A percentile compares a stretch with the other conserved stretches of the same genome.
Evolutionary conservation across 2,329 filamentous ascomycete genomes (phyloP).

Genomic region (Cladophialophora carrionii): DNA sequence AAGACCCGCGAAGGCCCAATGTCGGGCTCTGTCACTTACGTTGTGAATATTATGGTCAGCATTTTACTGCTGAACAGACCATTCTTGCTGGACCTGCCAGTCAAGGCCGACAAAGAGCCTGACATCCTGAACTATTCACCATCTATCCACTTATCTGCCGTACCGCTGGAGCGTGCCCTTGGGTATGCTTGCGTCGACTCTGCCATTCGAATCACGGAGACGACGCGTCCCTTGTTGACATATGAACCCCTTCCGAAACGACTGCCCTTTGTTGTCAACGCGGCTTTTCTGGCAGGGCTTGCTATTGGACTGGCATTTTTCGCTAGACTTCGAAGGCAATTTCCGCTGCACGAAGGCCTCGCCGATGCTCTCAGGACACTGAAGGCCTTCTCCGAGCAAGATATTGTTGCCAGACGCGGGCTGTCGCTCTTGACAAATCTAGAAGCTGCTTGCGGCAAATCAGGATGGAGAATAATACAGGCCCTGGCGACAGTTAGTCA

Average conservation of each 20-base stretch:
- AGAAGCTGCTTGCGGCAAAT: background rate
- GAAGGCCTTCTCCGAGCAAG: background rate
- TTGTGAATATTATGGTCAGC: slow-evolving; percentile 47
- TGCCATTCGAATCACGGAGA: slow-evolving; percentile 45
- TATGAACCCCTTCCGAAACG: slow-evolving; percentile 47
- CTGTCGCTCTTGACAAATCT: background rate
- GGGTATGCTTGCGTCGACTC: slow-evolving; percentile 49
- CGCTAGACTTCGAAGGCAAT: slow-evolving; percentile 29
- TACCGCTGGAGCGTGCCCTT: slow-evolving; percentile 11
- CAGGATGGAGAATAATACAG: background rate
- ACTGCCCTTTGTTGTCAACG: slow-evolving; percentile 53
- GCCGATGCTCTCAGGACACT: background rate
- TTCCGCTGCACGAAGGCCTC: background rate
- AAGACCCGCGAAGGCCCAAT: slow-evolving; percentile 33
- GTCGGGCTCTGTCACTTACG: slow-evolving; percentile 44
- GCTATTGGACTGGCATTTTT: slow-evolving; percentile 53
- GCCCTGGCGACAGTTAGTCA: background rate
- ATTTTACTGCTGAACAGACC: slow-evolving; percentile 47
- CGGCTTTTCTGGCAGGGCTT: slow-evolving; percentile 51
- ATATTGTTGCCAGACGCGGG: background rate
- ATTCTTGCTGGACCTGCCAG: slow-evolving; percentile 43
- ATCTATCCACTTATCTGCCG: background rate
- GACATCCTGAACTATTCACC: too few relatives aligned
- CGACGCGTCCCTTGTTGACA: slow-evolving; percentile 45
- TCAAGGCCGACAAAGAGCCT: background rate